Conservation (phyloP, 169 alveolate species). For the Plasmodium gonderi region DNA sequence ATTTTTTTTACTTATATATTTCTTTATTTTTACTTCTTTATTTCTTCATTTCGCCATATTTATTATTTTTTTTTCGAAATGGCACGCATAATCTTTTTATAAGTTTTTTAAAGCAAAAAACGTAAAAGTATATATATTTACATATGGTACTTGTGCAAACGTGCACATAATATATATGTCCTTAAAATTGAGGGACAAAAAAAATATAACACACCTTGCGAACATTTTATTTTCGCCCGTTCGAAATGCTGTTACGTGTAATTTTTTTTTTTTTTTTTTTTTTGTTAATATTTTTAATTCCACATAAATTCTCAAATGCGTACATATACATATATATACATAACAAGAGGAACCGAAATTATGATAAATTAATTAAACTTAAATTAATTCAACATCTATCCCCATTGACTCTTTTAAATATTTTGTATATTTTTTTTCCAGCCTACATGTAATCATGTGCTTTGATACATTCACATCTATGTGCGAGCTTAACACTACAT, state of each 20-base stretch:
- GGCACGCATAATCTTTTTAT: not conserved
- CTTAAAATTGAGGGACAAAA: not conserved
- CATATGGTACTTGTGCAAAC: not conserved
- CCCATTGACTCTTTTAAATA: not conserved
- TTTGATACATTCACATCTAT: too few relatives aligned
- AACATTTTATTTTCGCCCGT: not conserved
- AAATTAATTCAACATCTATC: not conserved
- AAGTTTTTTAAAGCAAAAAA: not conserved
- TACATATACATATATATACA: not conserved
- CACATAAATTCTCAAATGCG: not conserved
- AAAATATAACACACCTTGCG: not conserved
- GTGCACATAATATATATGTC: not conserved
- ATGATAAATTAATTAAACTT: not conserved
- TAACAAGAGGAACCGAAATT: not conserved
- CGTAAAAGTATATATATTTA: not conserved
- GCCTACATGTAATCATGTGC: not conserved
- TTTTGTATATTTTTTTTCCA: not conserved
- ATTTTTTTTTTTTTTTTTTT: conserved; percentile 1
- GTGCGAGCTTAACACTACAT: not conserved
- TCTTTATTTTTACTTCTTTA: not conserved
- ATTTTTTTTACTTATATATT: not conserved
- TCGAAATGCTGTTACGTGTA: not conserved
- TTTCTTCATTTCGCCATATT: too few relatives aligned
- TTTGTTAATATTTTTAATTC: not conserved
- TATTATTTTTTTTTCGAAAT: not conserved